phyloP scores from a whole-genome alignment of 2,329 filamentous ascomycete genomes.

The Microdochium nivale region DNA sequence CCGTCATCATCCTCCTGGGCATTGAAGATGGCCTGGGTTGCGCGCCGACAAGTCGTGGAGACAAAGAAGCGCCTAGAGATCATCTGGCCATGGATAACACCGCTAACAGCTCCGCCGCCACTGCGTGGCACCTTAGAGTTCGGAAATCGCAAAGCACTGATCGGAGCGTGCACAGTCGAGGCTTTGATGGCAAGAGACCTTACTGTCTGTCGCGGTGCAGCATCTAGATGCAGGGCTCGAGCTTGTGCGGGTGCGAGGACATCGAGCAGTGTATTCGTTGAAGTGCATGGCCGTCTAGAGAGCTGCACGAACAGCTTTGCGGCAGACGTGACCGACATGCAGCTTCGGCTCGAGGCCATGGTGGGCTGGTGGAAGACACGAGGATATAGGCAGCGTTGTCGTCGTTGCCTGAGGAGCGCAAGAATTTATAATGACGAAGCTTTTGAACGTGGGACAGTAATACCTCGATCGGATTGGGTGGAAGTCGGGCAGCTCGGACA shows the following conservation, averaged over 20 bases:
- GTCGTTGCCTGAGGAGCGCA: too few relatives aligned
- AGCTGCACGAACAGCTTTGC: neutral
- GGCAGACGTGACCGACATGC: neutral
- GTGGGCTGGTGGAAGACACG: too few relatives aligned
- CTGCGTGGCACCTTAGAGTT: neutral
- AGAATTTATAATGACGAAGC: too few relatives aligned
- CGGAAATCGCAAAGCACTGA: neutral
- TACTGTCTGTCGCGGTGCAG: neutral
- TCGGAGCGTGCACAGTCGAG: too few relatives aligned
- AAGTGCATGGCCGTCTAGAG: neutral
- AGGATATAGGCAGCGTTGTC: neutral
- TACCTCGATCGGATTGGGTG: slow-evolving; percentile 22
- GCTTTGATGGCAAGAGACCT: too few relatives aligned
- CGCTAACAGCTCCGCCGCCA: too few relatives aligned
- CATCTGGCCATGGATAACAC: too few relatives aligned
- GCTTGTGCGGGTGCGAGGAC: neutral
- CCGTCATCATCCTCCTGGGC: slow-evolving; percentile 75
- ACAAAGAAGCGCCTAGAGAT: neutral
- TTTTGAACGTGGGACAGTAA: slow-evolving; percentile 31
- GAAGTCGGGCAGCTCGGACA: slow-evolving; percentile 25
- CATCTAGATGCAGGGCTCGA: neutral
- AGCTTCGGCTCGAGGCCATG: neutral
- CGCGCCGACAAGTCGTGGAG: neutral
- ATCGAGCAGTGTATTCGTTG: neutral
- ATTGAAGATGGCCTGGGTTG: slow-evolving; percentile 41